Evolutionary conservation across 148 eudicot species (phyloP), one percentile per base, ranked within the genome.

Genomic region (Silene conica): DNA sequence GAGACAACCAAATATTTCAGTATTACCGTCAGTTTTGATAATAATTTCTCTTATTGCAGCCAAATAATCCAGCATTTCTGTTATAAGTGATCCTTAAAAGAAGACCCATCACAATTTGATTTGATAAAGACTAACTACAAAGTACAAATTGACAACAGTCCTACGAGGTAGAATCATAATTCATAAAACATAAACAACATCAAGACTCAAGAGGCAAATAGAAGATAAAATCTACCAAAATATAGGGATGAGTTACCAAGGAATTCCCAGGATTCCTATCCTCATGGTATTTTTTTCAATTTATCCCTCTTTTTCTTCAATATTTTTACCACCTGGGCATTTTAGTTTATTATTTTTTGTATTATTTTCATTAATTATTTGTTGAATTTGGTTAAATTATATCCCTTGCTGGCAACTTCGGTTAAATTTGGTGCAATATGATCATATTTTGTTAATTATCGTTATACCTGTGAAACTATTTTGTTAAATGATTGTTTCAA

Each of bases 1-100:
- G n/a, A n/a, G n/a, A n/a, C n/a, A n/a, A n/a, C n/a, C n/a, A n/a
- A n/a, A n/a, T 22, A 90, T 74, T 92, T 95, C 84, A 86, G 89
- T 81, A 89, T 95, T 52, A 89, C 98, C 48, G 98, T 95, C 85
- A 95, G 98, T 82, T 96, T 96, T 82, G 99, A 97, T 95, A 90
- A 90, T 52, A 59, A 19, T 26, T 1, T 8, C 79, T 56, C 20
- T 21, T 16, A 15, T 3, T 6, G 1, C 19, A 28, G 8, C 20
- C 23, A 26, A 20, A 63, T 2, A 6, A 3, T 48, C 7, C 54
- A 48, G 54, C 54, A 12, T 48, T n/a, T n/a, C n/a, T n/a, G n/a
- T n/a, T n/a, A n/a, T n/a, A n/a, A n/a, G n/a, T n/a, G n/a, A n/a
- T n/a, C n/a, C n/a, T n/a, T n/a, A n/a, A n/a, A n/a, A n/a, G n/a